Evolutionary conservation across 768 basidiomycete genomes (phyloP).

Genomic region (Mycena chlorophos): DNA sequence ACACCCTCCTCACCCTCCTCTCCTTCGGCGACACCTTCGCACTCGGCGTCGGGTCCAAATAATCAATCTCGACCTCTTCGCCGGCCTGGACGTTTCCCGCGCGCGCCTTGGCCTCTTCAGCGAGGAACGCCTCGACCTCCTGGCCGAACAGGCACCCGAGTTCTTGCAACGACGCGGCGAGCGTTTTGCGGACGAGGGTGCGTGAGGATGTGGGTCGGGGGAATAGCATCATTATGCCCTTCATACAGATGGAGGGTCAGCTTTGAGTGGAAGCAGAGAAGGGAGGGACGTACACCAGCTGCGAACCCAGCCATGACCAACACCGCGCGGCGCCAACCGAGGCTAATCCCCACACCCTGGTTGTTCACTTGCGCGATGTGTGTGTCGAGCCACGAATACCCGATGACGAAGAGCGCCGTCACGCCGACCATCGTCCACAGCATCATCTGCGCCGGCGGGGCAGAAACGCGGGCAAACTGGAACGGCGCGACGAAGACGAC

Average conservation of each 20-base stretch:
- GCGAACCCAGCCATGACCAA: conserved; percentile 47
- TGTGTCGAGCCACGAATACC: conserved; percentile 44
- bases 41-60: conserved; percentile 17
- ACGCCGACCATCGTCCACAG: conserved; percentile 41
- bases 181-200: conserved; percentile 42
- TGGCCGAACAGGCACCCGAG: conserved; percentile 39
- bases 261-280: not conserved
- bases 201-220: conserved; percentile 45
- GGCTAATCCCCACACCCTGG: conserved; percentile 36
- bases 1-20: conserved; percentile 37
- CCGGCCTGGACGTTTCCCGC: conserved; percentile 29
- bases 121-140: conserved; percentile 46
- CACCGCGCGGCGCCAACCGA: conserved; percentile 47
- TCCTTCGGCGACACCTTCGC: conserved; percentile 37
- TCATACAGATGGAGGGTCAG: not conserved
- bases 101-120: conserved; percentile 40
- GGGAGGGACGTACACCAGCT: conserved; percentile 36
- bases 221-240: conserved; percentile 50
- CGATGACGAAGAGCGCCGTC: conserved; percentile 43
- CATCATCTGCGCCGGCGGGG: conserved; percentile 34
- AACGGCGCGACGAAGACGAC: conserved; percentile 37
- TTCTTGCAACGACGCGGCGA: conserved; percentile 38
- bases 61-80: conserved; percentile 35
- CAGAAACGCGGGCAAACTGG: conserved; percentile 35
- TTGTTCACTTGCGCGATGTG: conserved; percentile 32